A percentile compares a stretch with the other conserved stretches of the same genome.
These are phyloP conservation scores for Lithospermum erythrorhizon DNA, from an alignment of 257 asterid species.

Conservation along the genomic window DNA sequence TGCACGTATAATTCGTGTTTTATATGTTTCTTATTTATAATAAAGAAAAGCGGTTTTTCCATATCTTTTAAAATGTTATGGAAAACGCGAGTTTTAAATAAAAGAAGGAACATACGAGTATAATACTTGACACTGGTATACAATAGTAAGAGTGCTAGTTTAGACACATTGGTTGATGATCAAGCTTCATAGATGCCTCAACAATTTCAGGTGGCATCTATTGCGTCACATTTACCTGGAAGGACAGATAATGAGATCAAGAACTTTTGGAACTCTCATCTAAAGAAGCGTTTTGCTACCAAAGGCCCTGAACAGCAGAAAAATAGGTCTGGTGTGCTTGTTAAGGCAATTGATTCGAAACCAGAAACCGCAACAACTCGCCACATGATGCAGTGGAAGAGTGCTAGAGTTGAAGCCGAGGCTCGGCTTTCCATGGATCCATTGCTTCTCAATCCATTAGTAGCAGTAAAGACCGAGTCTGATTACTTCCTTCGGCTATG, in stretches of 20 bases:
- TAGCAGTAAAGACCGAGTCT: conserved; percentile 9
- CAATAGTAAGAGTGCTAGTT: too few relatives aligned
- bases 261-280: conserved; percentile 92
- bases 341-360: conserved; percentile 15
- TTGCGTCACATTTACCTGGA: conserved; percentile 81
- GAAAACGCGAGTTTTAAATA: too few relatives aligned
- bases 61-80: too few relatives aligned
- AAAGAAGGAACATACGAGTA: too few relatives aligned
- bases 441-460: conserved; percentile 11
- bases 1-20: too few relatives aligned
- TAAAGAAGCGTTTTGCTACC: conserved; percentile 56
- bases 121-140: too few relatives aligned
- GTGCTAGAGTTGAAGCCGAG: conserved; percentile 90
- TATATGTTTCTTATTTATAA: too few relatives aligned
- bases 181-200: not conserved
- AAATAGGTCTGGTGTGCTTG: conserved; percentile 19
- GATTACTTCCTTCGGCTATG: conserved; percentile 52
- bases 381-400: conserved; percentile 98
- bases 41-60: too few relatives aligned
- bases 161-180: too few relatives aligned
- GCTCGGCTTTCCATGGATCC: conserved; percentile 70
- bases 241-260: conserved; percentile 93
- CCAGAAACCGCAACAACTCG: conserved; percentile 16
- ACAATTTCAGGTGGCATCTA: conserved; percentile 65
- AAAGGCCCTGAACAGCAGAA: conserved; percentile 18